phyloP scores from a whole-genome alignment of 1,139 yeast species.

The Lodderomyces oxycetoniae region DNA sequence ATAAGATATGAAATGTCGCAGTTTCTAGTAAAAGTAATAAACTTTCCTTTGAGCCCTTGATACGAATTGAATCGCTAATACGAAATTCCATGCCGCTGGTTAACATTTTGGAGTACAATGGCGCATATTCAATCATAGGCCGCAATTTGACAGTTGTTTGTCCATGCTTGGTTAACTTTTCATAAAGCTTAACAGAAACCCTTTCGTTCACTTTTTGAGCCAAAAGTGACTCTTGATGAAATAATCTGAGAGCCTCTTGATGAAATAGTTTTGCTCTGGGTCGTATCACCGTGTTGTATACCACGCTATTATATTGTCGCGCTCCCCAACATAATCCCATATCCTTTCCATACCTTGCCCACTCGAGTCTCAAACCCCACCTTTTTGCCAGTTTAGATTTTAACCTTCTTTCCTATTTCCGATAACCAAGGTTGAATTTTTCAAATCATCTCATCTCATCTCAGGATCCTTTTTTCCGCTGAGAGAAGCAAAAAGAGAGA shows the following conservation, averaged over 20 bases:
- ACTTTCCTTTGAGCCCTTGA: constrained; percentile 9
- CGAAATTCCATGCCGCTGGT: constrained; percentile 1
- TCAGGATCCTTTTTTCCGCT: too few relatives aligned
- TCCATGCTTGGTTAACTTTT: constrained; percentile 10
- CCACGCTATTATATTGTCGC: not conserved
- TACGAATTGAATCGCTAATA: constrained; percentile 4
- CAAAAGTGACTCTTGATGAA: constrained; percentile 8
- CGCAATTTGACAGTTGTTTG: constrained; percentile 8
- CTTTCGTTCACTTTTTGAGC: constrained; percentile 10
- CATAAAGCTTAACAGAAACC: constrained; percentile 9
- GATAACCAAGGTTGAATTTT: too few relatives aligned
- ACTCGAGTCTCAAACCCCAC: too few relatives aligned
- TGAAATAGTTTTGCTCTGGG: too few relatives aligned
- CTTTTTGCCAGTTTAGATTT: too few relatives aligned
- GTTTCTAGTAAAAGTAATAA: constrained; percentile 11
- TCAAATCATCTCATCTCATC: too few relatives aligned
- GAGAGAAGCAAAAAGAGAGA: too few relatives aligned
- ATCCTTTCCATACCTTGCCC: constrained; percentile 3
- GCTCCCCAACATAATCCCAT: constrained; percentile 4
- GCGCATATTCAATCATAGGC: constrained; percentile 11
- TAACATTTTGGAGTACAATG: constrained; percentile 6
- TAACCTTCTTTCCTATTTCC: too few relatives aligned
- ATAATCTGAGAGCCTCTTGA: not conserved
- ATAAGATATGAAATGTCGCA: constrained; percentile 11
- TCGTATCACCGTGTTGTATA: too few relatives aligned